These are phyloP conservation scores for Xylaria sp. DNA, from an alignment of 2,329 filamentous ascomycete species.

Conservation along the genomic window DNA sequence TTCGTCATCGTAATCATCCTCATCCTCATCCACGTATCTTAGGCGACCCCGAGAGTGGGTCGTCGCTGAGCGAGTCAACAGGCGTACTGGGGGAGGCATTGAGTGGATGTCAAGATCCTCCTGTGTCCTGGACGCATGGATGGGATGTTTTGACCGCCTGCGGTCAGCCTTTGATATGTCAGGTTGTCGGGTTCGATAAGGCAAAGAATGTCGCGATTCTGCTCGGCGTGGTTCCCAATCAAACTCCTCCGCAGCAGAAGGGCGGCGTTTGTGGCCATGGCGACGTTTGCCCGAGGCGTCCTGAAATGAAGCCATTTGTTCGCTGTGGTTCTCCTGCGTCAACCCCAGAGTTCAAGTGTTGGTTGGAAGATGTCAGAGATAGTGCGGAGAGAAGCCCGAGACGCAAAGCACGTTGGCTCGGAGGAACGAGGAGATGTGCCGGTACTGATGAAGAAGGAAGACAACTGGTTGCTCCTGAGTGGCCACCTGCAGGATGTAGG, in stretches of 20 bases:
- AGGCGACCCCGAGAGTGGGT: conserved; percentile 24
- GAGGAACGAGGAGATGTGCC: conserved; percentile 27
- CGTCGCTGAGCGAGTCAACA: conserved; percentile 24
- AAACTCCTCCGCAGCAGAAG: conserved; percentile 28
- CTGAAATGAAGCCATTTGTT: conserved; percentile 32
- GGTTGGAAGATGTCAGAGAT: neutral
- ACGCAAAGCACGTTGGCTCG: conserved; percentile 24
- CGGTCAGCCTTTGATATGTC: conserved; percentile 34
- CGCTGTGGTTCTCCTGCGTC: conserved; percentile 21
- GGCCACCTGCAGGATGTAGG: conserved; percentile 27
- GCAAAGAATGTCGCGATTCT: conserved; percentile 32
- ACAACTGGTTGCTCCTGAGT: conserved; percentile 35
- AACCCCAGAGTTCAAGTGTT: conserved; percentile 28
- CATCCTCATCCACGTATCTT: conserved; percentile 22
- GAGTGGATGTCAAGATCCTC: conserved; percentile 26
- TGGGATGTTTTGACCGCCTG: conserved; percentile 24
- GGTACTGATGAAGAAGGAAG: conserved; percentile 27
- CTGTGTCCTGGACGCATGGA: conserved; percentile 27
- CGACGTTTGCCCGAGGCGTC: conserved; percentile 29
- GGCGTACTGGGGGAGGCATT: conserved; percentile 30
- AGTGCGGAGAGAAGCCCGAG: neutral
- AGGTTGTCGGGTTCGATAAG: conserved; percentile 32
- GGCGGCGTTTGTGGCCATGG: conserved; percentile 27
- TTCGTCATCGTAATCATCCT: conserved; percentile 20
- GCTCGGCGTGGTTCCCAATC: conserved; percentile 31